Conservation (phyloP, 2,329 filamentous ascomycete genomes). For the Colletotrichum limetticola region DNA sequence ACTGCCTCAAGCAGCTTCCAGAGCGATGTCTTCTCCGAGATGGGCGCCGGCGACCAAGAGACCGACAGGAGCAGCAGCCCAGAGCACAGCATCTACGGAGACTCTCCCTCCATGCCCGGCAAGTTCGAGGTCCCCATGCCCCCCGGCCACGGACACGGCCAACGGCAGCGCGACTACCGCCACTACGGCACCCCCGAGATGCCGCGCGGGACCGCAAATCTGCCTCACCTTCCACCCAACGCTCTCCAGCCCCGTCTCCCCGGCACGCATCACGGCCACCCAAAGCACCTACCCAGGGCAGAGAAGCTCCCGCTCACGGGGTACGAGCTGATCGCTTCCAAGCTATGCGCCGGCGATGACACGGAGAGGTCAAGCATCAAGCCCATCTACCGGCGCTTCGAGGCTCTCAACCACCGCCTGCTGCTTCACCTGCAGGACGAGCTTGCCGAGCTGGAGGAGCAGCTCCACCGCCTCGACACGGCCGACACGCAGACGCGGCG, state of each 20-base stretch:
- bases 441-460: conserved; percentile 81
- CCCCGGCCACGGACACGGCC: conserved; percentile 14
- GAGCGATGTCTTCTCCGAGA: conserved; percentile 53
- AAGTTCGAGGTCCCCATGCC: conserved; percentile 32
- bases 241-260: conserved; percentile 49
- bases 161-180: conserved; percentile 35
- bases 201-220: conserved; percentile 50
- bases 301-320: conserved; percentile 62
- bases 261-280: conserved; percentile 42
- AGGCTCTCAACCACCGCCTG: conserved; percentile 82
- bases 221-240: conserved; percentile 48
- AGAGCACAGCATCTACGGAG: conserved; percentile 50
- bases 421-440: conserved; percentile 89
- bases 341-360: conserved; percentile 46
- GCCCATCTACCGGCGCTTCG: conserved; percentile 86
- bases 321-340: conserved; percentile 71
- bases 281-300: conserved; percentile 48
- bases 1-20: conserved; percentile 66
- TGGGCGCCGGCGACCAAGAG: conserved; percentile 46
- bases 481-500: conserved; percentile 61
- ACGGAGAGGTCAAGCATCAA: conserved; percentile 42
- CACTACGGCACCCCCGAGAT: conserved; percentile 56
- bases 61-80: conserved; percentile 58
- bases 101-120: conserved; percentile 22
- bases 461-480: conserved; percentile 75